These are phyloP conservation scores for Metschnikowia proteae DNA, from an alignment of 805 yeast species.

Conservation along the genomic window DNA sequence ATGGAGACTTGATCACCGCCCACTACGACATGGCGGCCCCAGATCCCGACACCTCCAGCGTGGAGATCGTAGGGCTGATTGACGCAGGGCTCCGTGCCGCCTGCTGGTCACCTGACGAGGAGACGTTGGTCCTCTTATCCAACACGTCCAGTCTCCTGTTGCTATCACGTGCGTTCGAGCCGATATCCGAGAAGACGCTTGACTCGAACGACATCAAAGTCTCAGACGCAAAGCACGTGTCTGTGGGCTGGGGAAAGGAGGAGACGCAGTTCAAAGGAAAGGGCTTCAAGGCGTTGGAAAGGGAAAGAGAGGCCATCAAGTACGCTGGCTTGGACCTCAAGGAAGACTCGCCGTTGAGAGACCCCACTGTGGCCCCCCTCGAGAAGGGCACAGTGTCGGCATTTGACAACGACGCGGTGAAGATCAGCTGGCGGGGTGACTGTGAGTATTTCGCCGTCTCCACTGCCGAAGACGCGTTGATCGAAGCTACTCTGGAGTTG, in stretches of 20 bases:
- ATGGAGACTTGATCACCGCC: conserved; percentile 75
- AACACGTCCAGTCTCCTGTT: conserved; percentile 56
- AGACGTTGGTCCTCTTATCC: conserved; percentile 69
- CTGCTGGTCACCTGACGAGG: conserved; percentile 89
- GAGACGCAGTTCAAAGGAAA: conserved; percentile 96
- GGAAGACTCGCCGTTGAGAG: conserved; percentile 56
- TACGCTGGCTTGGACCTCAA: conserved; percentile 68
- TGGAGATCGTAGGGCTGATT: conserved; percentile 78
- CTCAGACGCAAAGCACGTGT: conserved; percentile 71
- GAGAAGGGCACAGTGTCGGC: conserved; percentile 64
- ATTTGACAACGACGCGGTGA: conserved; percentile 46
- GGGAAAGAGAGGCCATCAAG: conserved; percentile 50
- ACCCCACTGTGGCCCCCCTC: conserved; percentile 79
- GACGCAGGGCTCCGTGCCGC: conserved; percentile 74
- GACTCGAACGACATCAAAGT: conserved; percentile 56
- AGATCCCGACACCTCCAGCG: conserved; percentile 40
- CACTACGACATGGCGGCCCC: conserved; percentile 56
- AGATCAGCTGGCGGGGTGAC: conserved; percentile 93
- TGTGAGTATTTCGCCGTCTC: conserved; percentile 76
- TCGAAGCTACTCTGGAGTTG: conserved; percentile 35
- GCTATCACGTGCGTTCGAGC: conserved; percentile 75
- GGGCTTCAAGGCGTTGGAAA: conserved; percentile 78
- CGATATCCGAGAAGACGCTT: conserved; percentile 62
- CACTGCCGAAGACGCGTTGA: conserved; percentile 50
- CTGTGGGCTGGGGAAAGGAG: conserved; percentile 97